Conservation (phyloP, 371 early-diverging fungal species). For the Apophysomyces elegans region DNA sequence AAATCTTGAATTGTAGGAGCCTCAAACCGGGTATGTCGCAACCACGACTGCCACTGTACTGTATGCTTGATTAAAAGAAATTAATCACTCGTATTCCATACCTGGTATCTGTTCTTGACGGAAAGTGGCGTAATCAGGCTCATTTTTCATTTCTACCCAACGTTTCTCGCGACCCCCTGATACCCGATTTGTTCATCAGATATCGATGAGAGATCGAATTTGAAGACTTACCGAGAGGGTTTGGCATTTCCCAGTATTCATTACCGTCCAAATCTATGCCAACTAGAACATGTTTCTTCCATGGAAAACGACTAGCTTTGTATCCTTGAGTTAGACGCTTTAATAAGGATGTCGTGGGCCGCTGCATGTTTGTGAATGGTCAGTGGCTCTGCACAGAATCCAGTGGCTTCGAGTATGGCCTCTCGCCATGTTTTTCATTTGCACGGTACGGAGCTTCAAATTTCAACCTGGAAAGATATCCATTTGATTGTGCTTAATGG, state of each 20-base stretch:
- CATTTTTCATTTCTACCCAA: conserved; percentile 50
- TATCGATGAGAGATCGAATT: not conserved
- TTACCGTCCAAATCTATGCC: conserved; percentile 70
- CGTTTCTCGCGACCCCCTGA: conserved; percentile 51
- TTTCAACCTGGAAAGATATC: too few relatives aligned
- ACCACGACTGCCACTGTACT: conserved; percentile 80
- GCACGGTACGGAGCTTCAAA: too few relatives aligned
- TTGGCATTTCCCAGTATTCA: conserved; percentile 76
- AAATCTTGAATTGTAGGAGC: conserved; percentile 62
- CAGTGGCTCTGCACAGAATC: not conserved
- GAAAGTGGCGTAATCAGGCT: conserved; percentile 38
- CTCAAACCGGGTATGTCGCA: conserved; percentile 64
- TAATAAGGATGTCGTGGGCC: not conserved
- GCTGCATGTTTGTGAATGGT: not conserved
- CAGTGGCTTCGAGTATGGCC: too few relatives aligned
- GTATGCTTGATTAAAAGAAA: conserved; percentile 15
- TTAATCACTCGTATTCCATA: conserved; percentile 30
- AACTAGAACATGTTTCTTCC: conserved; percentile 59
- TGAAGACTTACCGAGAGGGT: conserved; percentile 48
- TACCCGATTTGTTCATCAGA: not conserved
- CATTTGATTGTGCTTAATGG: too few relatives aligned
- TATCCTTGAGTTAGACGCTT: conserved; percentile 19
- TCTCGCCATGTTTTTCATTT: too few relatives aligned
- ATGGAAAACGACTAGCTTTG: conserved; percentile 52
- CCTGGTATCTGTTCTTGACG: conserved; percentile 59